A percentile compares a stretch with the other conserved stretches of the same genome.
These are phyloP conservation scores for Xylona heveae DNA, from an alignment of 495 filamentous ascomycete genomes.

Conservation along the genomic window DNA sequence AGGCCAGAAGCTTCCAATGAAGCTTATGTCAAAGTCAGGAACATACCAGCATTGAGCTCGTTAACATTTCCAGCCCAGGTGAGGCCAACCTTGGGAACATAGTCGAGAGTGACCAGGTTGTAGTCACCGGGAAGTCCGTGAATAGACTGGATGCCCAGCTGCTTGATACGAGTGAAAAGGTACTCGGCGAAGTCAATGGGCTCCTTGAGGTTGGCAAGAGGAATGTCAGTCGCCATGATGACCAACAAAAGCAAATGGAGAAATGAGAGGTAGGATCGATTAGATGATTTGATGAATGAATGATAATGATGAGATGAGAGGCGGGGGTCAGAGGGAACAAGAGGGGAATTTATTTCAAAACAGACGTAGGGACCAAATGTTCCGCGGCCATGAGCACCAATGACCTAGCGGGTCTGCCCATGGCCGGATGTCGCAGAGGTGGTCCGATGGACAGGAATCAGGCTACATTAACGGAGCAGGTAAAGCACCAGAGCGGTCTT, in stretches of 20 bases:
- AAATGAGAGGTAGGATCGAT: too few relatives aligned
- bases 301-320: too few relatives aligned
- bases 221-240: slow-evolving; percentile 28
- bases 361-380: too few relatives aligned
- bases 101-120: slow-evolving; percentile 49
- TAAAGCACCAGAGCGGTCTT: too few relatives aligned
- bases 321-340: too few relatives aligned
- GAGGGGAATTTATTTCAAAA: too few relatives aligned
- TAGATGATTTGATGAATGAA: too few relatives aligned
- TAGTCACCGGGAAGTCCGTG: slow-evolving; percentile 37
- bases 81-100: slow-evolving; percentile 35
- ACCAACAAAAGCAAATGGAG: not conserved
- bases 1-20: not conserved
- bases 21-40: slow-evolving; percentile 2
- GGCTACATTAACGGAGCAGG: too few relatives aligned
- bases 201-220: slow-evolving; percentile 28
- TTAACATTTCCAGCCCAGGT: slow-evolving; percentile 66
- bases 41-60: slow-evolving; percentile 55
- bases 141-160: slow-evolving; percentile 41
- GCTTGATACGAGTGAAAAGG: slow-evolving; percentile 36
- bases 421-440: too few relatives aligned
- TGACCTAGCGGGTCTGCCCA: too few relatives aligned
- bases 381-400: too few relatives aligned
- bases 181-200: slow-evolving; percentile 36
- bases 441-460: too few relatives aligned